Base-by-base conservation (phyloP, 345 rosid genomes). In the Jatropha curcas region DNA sequence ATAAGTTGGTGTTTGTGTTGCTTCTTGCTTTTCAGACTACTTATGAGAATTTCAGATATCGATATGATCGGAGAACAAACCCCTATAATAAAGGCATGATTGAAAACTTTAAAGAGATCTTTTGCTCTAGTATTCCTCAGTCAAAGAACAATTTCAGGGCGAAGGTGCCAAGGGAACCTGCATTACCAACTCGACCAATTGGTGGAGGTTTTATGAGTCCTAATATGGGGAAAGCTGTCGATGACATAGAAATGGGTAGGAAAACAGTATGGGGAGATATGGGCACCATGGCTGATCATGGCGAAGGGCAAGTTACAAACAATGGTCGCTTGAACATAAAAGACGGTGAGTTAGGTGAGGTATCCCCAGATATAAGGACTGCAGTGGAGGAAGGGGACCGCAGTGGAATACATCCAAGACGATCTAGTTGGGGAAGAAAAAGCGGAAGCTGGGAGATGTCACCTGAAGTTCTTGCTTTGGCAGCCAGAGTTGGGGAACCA, bases 161-260 rank as follows among this genome's bases (percentile, higher is more conserved):
- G 59, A 87, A 76, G 79, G 84, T 88, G 74, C 79, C 82, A 19
- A 82, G 50, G 58, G 98, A 94, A 72, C 90, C 91, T 31, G 85
- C 80, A 19, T 68, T 88, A 60, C 88, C 95, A 61, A 76, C 87
- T 22, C 85, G 93, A 76, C 58, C 88, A 4, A 81, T 83, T 41
- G 89, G 87, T 20, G 90, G 94, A 4, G 90, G 98, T 60, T 94
- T 92, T 67, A 92, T 90, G 97, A 94, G 98, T 79, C 98, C 98
- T 37, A 94, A 87, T 83, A 90, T 92, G 94, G 98, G 97, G 55
- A 92, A 88, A 79, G 88, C 88, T 4, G 88, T 79, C 13, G 97
- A 88, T 85, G 96, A 94, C 81, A 92, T 94, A 68, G 98, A 94
- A 75, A 90, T 90, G 97, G 97, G 98, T 48, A 88, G 98, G 80